Percentiles rank a stretch among this genome's conserved stretches.
Evolutionary conservation across 2,329 filamentous ascomycete species (phyloP).

Genomic region (Calonectria honghensis): DNA sequence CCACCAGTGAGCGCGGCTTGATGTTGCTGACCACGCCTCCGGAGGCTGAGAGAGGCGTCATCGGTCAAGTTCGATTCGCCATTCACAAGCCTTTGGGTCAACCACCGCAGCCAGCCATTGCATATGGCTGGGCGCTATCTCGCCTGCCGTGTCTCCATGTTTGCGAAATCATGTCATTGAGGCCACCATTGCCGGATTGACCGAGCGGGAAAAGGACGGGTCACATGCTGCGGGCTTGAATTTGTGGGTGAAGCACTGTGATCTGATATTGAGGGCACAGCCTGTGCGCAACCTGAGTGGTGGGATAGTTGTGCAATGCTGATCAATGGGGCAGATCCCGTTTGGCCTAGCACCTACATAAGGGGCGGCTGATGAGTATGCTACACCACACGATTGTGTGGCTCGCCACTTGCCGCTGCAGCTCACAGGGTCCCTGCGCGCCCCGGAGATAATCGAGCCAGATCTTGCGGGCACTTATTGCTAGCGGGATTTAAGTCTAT

Average conservation of each 20-base stretch:
- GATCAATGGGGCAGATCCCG: background rate
- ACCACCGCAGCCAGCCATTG: constrained; percentile 2
- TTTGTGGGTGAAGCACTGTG: background rate
- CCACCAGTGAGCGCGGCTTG: background rate
- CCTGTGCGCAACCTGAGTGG: background rate
- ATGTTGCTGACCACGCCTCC: constrained; percentile 1
- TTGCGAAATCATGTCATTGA: constrained; percentile 2
- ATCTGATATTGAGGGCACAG: background rate
- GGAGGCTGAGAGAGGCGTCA: constrained; percentile 1
- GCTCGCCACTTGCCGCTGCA: background rate
- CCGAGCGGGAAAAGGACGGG: background rate
- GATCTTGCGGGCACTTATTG: background rate
- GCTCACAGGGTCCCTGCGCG: background rate
- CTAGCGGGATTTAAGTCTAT: constrained; percentile 12
- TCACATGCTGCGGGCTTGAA: background rate
- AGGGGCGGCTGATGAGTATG: background rate
- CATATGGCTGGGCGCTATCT: background rate
- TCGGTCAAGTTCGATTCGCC: background rate
- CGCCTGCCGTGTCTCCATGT: background rate
- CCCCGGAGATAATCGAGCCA: background rate
- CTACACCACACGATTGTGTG: background rate
- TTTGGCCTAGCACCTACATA: background rate
- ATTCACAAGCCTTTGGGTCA: background rate
- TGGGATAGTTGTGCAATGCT: background rate
- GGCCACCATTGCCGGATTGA: background rate